phyloP scores from a whole-genome alignment of 2,329 filamentous ascomycete species.

The Aureobasidium sp. region DNA sequence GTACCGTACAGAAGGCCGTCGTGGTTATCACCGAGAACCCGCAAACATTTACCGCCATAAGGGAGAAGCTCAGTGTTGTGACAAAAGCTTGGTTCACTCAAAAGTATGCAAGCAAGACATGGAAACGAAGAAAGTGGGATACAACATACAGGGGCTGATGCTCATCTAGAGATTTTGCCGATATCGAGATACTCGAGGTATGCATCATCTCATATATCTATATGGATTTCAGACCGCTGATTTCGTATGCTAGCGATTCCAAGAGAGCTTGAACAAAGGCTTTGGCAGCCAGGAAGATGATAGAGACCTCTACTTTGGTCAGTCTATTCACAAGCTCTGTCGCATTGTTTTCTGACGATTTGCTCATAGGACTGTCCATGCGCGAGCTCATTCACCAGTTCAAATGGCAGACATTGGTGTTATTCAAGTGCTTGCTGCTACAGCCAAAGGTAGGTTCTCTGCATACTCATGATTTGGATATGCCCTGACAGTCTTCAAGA shows the following conservation, averaged over 20 bases:
- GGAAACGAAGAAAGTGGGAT: not conserved
- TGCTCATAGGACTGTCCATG: constrained; percentile 55
- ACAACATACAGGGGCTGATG: constrained; percentile 13
- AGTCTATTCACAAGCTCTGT: constrained; percentile 30
- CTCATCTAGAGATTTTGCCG: constrained; percentile 65
- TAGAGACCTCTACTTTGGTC: constrained; percentile 79
- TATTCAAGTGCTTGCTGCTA: constrained; percentile 87
- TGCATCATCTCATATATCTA: not conserved
- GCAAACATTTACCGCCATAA: constrained; percentile 80
- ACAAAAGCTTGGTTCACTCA: constrained; percentile 96
- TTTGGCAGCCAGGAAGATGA: constrained; percentile 60
- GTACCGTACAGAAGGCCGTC: constrained; percentile 95
- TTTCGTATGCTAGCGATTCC: constrained; percentile 50
- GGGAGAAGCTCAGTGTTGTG: constrained; percentile 82
- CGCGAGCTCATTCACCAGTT: constrained; percentile 91
- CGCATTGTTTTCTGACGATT: not conserved
- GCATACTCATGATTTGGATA: not conserved
- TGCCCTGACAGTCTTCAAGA: constrained; percentile 47
- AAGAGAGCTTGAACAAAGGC: constrained; percentile 68
- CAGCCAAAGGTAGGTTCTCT: constrained; percentile 71
- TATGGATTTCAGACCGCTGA: constrained; percentile 35
- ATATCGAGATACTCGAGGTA: constrained; percentile 75
- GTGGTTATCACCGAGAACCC: constrained; percentile 91
- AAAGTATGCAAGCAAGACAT: constrained; percentile 40
- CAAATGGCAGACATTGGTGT: constrained; percentile 84